Evolutionary conservation across 1,284 basidiomycete genomes (phyloP), one percentile per base, ranked within the genome.

Genomic region (Pterula multifida): DNA sequence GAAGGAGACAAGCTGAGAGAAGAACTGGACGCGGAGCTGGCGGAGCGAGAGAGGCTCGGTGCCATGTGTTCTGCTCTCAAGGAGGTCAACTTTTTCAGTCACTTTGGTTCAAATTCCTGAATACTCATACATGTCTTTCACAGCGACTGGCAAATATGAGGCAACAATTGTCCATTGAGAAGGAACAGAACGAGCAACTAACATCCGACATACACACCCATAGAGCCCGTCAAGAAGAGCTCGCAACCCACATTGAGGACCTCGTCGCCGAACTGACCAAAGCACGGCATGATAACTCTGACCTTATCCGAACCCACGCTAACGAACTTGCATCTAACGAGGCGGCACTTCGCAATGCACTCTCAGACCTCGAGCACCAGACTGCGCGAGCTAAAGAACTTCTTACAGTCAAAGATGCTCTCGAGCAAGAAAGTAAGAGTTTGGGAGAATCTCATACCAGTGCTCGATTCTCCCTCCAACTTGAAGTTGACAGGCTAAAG

Each of bases 401-500:
- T 19, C 84, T 88, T 55, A 64, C 71, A 1, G 92, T 96, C 61
- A 66, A 95, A 2, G 69, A 70, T 1, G 76, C 78, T 0, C 76
- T 97, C 3, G 90, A 97, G 63, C 66, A 67, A 2, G 81, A 85
- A 61, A 79, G 79, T 50, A 81, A 81, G 67, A 78, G 82, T 53
- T 69, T 83, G 3, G 90, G 90, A 35, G 87, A 92, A 67, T 68
- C 81, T 25, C 85, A 87, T 58, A 85, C 85, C 1, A 85, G 83
- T 9, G 87, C 91, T 46, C 76, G 82, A 51, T 90, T 91, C 69
- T 89, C 89, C 0, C 68, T 98, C 36, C 89, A 96, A 63, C 76
- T 97, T 23, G 94, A 98, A 65, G 76, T 92, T 2, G 94, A 97
- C 58, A 72, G 92, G 1, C 70, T 95, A 47, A 85, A 87, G 61